These are phyloP conservation scores for Arachnomyces sp. DNA, from an alignment of 2,329 filamentous ascomycete species.

Conservation along the genomic window DNA sequence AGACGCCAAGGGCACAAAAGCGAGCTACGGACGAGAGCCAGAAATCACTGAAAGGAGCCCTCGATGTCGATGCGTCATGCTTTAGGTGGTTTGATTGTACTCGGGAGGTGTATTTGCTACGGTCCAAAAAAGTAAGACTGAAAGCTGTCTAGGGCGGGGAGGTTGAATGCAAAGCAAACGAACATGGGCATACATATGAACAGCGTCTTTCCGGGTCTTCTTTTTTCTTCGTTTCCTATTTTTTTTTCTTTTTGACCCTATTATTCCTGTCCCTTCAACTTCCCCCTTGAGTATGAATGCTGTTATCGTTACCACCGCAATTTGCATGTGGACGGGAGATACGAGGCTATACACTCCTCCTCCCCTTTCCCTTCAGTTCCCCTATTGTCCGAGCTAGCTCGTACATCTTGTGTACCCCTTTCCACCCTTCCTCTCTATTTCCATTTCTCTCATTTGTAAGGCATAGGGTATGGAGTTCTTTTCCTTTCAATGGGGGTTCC, in stretches of 20 bases:
- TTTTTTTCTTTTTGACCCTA: conserved; percentile 6
- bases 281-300: conserved; percentile 3
- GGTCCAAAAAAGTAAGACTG: no score
- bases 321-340: conserved; percentile 3
- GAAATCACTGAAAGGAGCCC: conserved; percentile 50
- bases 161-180: no score
- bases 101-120: not conserved
- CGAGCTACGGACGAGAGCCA: conserved; percentile 39
- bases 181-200: conserved; percentile 10
- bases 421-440: no score
- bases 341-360: no score
- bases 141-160: no score
- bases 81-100: conserved; percentile 34
- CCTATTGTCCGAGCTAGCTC: no score
- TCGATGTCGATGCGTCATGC: conserved; percentile 57
- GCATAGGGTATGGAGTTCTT: no score
- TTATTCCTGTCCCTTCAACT: not conserved
- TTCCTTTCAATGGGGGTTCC: no score
- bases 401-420: no score
- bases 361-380: no score
- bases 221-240: conserved; percentile 12
- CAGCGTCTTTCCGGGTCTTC: conserved; percentile 7
- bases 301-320: not conserved
- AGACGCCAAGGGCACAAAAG: conserved; percentile 60
- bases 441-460: no score